phyloP scores from a whole-genome alignment of 2,329 filamentous ascomycete genomes.

The Xylariaceae sp. region DNA sequence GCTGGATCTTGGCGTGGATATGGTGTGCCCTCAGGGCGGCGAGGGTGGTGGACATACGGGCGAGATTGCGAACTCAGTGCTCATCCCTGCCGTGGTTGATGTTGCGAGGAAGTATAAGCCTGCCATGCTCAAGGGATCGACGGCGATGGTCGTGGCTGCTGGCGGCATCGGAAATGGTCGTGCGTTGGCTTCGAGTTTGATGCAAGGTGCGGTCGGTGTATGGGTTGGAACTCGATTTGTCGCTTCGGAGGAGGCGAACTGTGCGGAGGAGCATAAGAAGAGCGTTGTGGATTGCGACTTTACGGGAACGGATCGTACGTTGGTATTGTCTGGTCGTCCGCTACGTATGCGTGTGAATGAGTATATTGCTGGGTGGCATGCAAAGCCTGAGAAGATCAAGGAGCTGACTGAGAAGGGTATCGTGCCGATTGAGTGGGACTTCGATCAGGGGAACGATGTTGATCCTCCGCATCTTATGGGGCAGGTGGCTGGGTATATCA shows the following conservation, averaged over 20 bases:
- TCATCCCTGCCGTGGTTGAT: conserved; percentile 84
- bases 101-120: conserved; percentile 71
- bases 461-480: conserved; percentile 92
- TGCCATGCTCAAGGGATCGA: conserved; percentile 59
- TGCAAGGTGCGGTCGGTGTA: conserved; percentile 83
- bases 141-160: conserved; percentile 80
- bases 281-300: conserved; percentile 76
- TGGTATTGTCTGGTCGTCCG: conserved; percentile 79
- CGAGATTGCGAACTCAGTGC: conserved; percentile 77
- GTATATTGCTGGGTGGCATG: conserved; percentile 80
- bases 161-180: conserved; percentile 83
- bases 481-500: conserved; percentile 78
- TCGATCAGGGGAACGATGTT: conserved; percentile 76
- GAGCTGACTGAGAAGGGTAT: conserved; percentile 71
- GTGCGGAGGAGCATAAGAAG: conserved; percentile 77
- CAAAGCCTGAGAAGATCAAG: conserved; percentile 67
- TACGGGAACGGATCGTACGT: conserved; percentile 74
- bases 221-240: conserved; percentile 97
- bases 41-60: conserved; percentile 94
- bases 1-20: conserved; percentile 79
- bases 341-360: conserved; percentile 77
- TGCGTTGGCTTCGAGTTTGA: conserved; percentile 73
- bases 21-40: conserved; percentile 87
- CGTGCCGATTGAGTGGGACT: conserved; percentile 76
- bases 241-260: conserved; percentile 74